These are phyloP conservation scores for Tolypocladium ophioglossoides DNA, from an alignment of 2,329 filamentous ascomycete species.

Conservation along the genomic window DNA sequence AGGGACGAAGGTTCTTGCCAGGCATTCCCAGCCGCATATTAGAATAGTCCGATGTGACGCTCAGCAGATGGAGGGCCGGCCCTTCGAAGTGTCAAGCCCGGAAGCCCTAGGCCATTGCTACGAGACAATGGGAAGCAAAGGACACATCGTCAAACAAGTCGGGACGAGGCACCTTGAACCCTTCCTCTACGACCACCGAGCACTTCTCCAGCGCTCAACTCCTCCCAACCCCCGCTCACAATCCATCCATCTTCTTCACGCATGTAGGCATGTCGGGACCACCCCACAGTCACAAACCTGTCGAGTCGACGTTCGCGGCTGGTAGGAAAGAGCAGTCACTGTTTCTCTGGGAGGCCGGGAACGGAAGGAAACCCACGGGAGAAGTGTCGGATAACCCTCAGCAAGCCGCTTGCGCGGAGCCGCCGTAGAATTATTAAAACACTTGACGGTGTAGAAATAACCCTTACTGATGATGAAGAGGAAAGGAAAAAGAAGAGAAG, in stretches of 20 bases:
- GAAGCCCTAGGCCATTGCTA: neutral
- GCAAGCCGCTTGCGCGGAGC: slow-evolving; percentile 44
- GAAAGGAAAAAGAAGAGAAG: slow-evolving; percentile 16
- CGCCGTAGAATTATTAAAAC: slow-evolving; percentile 34
- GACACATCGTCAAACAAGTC: neutral
- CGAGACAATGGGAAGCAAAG: neutral
- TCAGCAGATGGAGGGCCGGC: neutral
- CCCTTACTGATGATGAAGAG: slow-evolving; percentile 34
- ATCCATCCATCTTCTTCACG: neutral
- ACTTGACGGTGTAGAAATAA: slow-evolving; percentile 41
- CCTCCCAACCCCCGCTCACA: neutral
- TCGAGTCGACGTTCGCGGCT: slow-evolving; percentile 26
- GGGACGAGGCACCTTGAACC: neutral
- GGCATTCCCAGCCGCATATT: neutral
- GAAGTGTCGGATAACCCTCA: slow-evolving; percentile 35
- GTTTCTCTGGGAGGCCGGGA: slow-evolving; percentile 40
- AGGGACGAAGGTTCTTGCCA: neutral
- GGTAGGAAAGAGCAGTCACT: slow-evolving; percentile 35
- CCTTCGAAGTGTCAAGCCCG: neutral
- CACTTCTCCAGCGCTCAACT: neutral
- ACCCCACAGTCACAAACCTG: slow-evolving; percentile 42
- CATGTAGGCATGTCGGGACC: slow-evolving; percentile 29
- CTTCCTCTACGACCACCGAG: neutral
- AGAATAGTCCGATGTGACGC: neutral
- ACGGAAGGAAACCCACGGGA: slow-evolving; percentile 42